Conservation (phyloP, 345 rosid species). For the Rhodamnia rubescens region DNA sequence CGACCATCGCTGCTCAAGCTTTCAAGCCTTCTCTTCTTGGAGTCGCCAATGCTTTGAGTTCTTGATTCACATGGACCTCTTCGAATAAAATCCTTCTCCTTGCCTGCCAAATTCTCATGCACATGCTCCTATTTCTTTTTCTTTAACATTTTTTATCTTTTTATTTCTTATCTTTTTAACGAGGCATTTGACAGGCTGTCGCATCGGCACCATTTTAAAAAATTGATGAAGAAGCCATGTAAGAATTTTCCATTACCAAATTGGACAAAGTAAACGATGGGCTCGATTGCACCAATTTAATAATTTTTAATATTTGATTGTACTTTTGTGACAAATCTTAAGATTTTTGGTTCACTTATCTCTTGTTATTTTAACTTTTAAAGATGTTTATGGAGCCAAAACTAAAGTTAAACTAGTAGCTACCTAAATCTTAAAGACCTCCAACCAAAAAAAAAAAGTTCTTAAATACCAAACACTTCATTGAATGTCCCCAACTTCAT, state of each 20-base stretch:
- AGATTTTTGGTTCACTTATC: background rate
- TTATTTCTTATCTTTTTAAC: background rate
- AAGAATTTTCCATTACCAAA: background rate
- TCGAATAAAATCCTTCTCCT: background rate
- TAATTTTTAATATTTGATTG: no score
- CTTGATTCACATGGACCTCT: background rate
- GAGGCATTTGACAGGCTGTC: no score
- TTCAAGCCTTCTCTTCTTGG: background rate
- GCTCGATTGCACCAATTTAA: no score
- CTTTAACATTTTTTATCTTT: background rate
- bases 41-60: background rate
- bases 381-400: background rate
- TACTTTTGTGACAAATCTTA: background rate
- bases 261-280: background rate
- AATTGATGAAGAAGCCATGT: background rate
- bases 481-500: background rate
- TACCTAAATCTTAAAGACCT: background rate
- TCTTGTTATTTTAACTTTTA: background rate
- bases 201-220: accelerated
- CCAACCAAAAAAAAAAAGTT: no score
- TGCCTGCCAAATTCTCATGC: background rate
- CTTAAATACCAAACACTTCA: background rate
- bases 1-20: background rate
- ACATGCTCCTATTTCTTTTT: background rate
- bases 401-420: background rate